Evolutionary conservation across 1,284 basidiomycete species (phyloP).

Genomic region (Rhodotorula sp.): DNA sequence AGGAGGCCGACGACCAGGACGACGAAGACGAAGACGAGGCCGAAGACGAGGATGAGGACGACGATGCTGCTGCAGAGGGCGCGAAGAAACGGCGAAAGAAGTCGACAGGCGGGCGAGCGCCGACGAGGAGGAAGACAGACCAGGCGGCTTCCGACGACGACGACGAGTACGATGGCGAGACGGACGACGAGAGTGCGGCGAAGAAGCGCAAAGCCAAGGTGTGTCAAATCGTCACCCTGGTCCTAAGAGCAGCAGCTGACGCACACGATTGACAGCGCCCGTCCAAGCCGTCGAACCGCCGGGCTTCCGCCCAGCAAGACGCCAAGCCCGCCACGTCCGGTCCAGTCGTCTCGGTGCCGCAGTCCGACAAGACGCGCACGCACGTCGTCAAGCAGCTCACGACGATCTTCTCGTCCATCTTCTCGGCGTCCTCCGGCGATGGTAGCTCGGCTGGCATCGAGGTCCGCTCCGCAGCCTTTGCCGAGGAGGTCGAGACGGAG

Average conservation of each 20-base stretch:
- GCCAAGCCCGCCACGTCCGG: background rate
- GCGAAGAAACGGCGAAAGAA: background rate
- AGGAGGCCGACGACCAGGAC: slow-evolving; percentile 24
- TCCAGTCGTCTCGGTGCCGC: slow-evolving; percentile 1
- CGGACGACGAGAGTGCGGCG: slow-evolving; percentile 1
- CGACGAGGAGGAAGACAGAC: slow-evolving; percentile 7
- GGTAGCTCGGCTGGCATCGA: slow-evolving; percentile 14
- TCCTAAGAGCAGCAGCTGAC: no score
- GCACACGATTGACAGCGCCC: background rate
- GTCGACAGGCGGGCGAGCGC: background rate
- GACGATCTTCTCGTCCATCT: slow-evolving; percentile 37
- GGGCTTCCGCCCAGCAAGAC: background rate
- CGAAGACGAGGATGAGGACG: slow-evolving; percentile 23
- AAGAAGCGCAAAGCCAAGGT: slow-evolving; percentile 18
- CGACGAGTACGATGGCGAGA: slow-evolving; percentile 21
- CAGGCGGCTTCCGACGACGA: slow-evolving; percentile 1
- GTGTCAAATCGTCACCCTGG: background rate
- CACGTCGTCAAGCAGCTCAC: slow-evolving; percentile 36
- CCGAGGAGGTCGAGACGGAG: slow-evolving; percentile 41
- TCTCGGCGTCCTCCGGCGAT: slow-evolving; percentile 17
- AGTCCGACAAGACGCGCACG: slow-evolving; percentile 35
- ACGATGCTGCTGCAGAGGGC: slow-evolving; percentile 14
- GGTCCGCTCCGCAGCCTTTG: slow-evolving; percentile 33
- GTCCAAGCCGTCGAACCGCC: background rate
- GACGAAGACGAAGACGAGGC: slow-evolving; percentile 20